Conservation (phyloP, 176 grass and related monocot species). For the Elymus sibiricus region DNA sequence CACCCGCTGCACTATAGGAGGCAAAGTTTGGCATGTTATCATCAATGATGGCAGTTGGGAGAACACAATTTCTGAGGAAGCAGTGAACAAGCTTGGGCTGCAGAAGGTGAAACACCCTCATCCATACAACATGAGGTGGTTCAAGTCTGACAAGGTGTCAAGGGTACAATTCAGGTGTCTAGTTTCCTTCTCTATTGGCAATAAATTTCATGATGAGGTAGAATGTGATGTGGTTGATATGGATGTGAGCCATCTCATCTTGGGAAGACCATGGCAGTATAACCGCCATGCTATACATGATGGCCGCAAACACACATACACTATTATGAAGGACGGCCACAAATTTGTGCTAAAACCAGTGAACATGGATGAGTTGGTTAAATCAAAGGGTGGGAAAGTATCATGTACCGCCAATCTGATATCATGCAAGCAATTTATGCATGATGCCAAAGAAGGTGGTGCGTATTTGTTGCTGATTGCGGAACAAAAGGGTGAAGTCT, state of each 20-base stretch:
- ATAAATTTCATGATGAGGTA: conserved; percentile 6
- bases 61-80: background rate
- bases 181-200: background rate
- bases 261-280: background rate
- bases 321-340: background rate
- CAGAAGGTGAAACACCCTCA: background rate
- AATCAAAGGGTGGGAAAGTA: background rate
- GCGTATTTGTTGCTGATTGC: background rate
- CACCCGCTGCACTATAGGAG: background rate
- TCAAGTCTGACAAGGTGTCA: background rate
- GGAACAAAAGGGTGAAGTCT: background rate
- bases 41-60: background rate
- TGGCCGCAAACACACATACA: background rate
- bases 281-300: background rate
- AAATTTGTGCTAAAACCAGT: background rate
- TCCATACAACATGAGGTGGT: background rate
- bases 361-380: background rate
- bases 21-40: background rate
- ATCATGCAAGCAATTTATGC: background rate
- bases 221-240: background rate
- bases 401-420: background rate
- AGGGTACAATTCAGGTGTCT: background rate
- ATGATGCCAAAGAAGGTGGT: background rate
- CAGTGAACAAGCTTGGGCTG: background rate
- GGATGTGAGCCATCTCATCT: background rate